Percentiles rank a stretch among this genome's conserved stretches.
phyloP scores from a whole-genome alignment of 257 asterid genomes.

The Solanum rostratum region DNA sequence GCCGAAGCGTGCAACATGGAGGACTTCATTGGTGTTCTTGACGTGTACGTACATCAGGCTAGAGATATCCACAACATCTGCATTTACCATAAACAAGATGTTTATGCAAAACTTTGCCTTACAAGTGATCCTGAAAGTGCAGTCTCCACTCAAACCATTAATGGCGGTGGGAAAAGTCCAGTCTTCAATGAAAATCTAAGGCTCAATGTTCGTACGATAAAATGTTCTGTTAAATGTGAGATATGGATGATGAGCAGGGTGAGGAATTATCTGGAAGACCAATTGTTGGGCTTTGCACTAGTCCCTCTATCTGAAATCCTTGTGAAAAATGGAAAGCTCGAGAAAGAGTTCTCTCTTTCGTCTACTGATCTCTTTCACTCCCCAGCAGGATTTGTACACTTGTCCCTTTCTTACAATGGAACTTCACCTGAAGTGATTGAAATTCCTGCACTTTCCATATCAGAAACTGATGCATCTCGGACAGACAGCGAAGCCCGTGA shows the following conservation, averaged over 20 bases:
- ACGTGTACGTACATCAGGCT: conserved; percentile 81
- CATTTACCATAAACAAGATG: conserved; percentile 94
- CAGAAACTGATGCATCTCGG: conserved; percentile 14
- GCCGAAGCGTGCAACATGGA: conserved; percentile 18
- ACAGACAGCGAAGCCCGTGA: conserved; percentile 26
- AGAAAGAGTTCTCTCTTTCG: conserved; percentile 80
- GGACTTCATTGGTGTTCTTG: conserved; percentile 49
- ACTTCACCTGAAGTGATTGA: conserved; percentile 62
- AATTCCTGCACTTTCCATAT: conserved; percentile 29
- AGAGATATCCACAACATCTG: conserved; percentile 91
- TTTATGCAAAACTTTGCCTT: conserved; percentile 76
- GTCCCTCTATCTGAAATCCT: conserved; percentile 79
- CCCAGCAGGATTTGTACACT: conserved; percentile 88
- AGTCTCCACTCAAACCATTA: conserved; percentile 65
- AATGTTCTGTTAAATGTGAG: conserved; percentile 85
- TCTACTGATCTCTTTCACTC: conserved; percentile 96
- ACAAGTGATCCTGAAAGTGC: conserved; percentile 77
- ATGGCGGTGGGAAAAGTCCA: conserved; percentile 91
- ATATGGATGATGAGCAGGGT: conserved; percentile 98
- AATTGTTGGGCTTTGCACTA: conserved; percentile 83
- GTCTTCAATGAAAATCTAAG: conserved; percentile 61
- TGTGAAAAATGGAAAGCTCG: conserved; percentile 53
- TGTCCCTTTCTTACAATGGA: conserved; percentile 62
- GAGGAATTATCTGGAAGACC: conserved; percentile 83
- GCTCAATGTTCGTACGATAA: conserved; percentile 43